phyloP scores from a whole-genome alignment of 2,329 filamentous ascomycete genomes.

The Geosmithia flava region DNA sequence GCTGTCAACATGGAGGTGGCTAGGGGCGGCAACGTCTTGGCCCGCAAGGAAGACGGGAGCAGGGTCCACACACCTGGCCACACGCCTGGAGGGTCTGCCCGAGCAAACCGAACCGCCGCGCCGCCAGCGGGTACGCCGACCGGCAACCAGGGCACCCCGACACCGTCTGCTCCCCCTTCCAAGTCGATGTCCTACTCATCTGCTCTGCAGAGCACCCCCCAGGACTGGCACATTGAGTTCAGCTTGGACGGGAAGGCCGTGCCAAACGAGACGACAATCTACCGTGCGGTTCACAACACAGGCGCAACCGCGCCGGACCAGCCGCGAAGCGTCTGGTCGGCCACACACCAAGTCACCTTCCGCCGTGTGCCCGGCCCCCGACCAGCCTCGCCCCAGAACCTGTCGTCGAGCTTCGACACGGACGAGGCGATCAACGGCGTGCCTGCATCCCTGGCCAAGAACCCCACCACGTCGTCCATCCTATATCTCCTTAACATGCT shows the following conservation, averaged over 20 bases:
- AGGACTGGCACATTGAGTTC: conserved; percentile 98
- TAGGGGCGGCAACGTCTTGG: conserved; percentile 76
- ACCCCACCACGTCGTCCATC: conserved; percentile 77
- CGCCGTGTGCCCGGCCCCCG: conserved; percentile 74
- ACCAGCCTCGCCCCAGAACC: conserved; percentile 52
- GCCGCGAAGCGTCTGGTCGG: conserved; percentile 74
- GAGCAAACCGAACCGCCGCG: conserved; percentile 26
- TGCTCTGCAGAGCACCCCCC: conserved; percentile 65
- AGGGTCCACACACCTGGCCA: conserved; percentile 73
- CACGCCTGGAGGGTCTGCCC: conserved; percentile 10
- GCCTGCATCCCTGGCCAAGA: conserved; percentile 69
- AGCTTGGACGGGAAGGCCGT: conserved; percentile 75
- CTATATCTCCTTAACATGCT: conserved; percentile 79
- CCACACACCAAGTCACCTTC: conserved; percentile 85
- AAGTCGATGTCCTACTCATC: conserved; percentile 73
- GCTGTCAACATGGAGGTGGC: conserved; percentile 89
- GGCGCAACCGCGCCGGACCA: conserved; percentile 44
- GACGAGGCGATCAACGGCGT: conserved; percentile 46
- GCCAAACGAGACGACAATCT: conserved; percentile 87
- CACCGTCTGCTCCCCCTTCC: conserved; percentile 42
- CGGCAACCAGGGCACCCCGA: conserved; percentile 29
- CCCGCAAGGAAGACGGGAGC: conserved; percentile 84
- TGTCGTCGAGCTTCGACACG: conserved; percentile 34
- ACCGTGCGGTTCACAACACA: conserved; percentile 74
- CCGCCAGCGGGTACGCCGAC: conserved; percentile 21